Evolutionary conservation across 2,329 filamentous ascomycete species (phyloP).

Genomic region (Aspergillus transmontanensis): DNA sequence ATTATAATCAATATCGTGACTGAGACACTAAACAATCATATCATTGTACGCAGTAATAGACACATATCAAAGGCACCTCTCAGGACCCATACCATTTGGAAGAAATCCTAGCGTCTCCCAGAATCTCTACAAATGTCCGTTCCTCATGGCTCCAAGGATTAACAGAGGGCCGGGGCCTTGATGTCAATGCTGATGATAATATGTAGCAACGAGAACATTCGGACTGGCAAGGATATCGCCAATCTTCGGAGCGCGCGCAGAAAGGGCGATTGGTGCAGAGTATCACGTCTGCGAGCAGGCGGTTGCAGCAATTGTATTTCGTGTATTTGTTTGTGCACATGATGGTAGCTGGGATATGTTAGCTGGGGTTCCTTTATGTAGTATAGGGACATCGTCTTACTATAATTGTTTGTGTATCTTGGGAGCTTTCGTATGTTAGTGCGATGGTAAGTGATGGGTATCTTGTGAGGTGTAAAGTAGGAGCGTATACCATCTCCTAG

Average conservation of each 20-base stretch:
- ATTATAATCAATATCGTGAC: not conserved
- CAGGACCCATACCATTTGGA: not conserved
- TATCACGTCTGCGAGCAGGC: not conserved
- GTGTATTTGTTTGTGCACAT: not conserved
- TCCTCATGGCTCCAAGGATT: not conserved
- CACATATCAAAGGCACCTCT: not conserved
- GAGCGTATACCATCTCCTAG: not conserved
- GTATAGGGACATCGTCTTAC: not conserved
- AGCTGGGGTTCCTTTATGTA: not conserved
- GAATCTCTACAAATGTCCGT: not conserved
- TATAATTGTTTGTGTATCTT: fast-evolving
- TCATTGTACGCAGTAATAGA: not conserved
- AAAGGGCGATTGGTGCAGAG: not conserved
- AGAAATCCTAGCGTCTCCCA: not conserved
- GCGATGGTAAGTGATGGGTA: not conserved
- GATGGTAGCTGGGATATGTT: not conserved
- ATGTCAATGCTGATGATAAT: not conserved
- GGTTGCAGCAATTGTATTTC: not conserved
- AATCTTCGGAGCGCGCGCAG: not conserved
- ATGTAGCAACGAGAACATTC: not conserved
- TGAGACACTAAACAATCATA: not conserved
- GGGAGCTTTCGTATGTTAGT: not conserved
- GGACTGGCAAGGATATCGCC: not conserved
- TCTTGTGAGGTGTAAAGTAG: not conserved
- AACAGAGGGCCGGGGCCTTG: too few relatives aligned